Percentiles rank a stretch among this genome's conserved stretches.
phyloP scores from a whole-genome alignment of 768 basidiomycete species.

The Psilocybe subaeruginosa region DNA sequence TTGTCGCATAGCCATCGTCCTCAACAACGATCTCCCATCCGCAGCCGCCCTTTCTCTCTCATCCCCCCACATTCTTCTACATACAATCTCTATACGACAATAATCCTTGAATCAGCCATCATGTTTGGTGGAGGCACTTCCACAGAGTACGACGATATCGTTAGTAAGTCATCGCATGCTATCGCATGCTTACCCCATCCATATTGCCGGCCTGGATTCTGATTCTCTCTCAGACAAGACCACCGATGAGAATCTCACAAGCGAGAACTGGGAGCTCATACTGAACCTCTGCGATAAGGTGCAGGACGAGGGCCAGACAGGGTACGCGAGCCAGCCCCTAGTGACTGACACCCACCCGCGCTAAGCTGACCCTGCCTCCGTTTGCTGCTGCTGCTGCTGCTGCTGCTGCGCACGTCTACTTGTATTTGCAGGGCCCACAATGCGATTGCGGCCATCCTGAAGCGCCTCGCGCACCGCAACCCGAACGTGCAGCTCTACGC shows the following conservation, averaged over 20 bases:
- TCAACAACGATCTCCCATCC: conserved; percentile 5
- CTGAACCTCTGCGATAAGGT: conserved; percentile 97
- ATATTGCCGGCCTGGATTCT: too few relatives aligned
- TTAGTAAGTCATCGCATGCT: conserved; percentile 59
- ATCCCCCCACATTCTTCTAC: not conserved
- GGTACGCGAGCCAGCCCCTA: conserved; percentile 49
- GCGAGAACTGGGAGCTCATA: conserved; percentile 96
- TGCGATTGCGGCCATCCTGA: conserved; percentile 82
- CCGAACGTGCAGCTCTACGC: conserved; percentile 97
- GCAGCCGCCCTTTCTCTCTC: conserved; percentile 10
- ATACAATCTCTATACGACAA: conserved; percentile 1
- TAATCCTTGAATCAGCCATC: not conserved
- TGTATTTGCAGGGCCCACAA: conserved; percentile 71
- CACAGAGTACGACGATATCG: conserved; percentile 90
- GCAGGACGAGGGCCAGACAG: conserved; percentile 81
- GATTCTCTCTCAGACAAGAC: conserved; percentile 68
- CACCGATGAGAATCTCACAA: conserved; percentile 95
- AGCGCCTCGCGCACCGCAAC: conserved; percentile 91
- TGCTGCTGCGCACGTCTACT: not conserved
- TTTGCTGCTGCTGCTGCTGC: too few relatives aligned
- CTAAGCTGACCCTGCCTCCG: not conserved
- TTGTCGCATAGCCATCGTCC: conserved; percentile 15
- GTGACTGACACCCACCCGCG: not conserved
- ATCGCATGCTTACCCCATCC: not conserved
- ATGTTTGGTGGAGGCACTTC: conserved; percentile 76